A percentile compares a stretch with the other conserved stretches of the same genome.
Conservation (phyloP, 1,139 yeast genomes). For the Zhuliangozyma blackwelliae region DNA sequence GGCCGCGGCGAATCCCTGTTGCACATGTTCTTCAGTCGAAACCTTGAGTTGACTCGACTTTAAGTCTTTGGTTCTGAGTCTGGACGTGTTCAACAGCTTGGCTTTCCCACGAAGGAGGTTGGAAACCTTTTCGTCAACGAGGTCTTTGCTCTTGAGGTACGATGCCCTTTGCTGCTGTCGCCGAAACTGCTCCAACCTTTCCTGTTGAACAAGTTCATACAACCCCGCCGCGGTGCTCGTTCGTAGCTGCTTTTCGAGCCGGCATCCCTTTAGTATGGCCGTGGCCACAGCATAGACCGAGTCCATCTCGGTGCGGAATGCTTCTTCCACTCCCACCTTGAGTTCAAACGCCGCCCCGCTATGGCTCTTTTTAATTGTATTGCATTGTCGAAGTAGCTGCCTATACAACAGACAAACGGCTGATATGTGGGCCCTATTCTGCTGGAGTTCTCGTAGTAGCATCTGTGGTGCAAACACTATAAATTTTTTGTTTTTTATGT, state of each 20-base stretch:
- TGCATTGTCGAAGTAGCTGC: slow-evolving; percentile 15
- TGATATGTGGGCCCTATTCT: slow-evolving; percentile 3
- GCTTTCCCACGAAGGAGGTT: slow-evolving; percentile 7
- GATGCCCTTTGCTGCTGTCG: slow-evolving; percentile 4
- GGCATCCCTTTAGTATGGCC: too few species aligned
- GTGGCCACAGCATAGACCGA: too few species aligned
- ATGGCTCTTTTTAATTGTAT: slow-evolving; percentile 3
- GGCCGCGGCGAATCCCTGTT: too few species aligned
- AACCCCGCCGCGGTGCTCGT: too few species aligned
- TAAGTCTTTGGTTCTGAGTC: background rate
- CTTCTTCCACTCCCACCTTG: slow-evolving; percentile 2
- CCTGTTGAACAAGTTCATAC: background rate
- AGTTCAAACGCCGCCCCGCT: background rate
- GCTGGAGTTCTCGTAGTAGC: slow-evolving; percentile 1
- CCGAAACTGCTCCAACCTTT: slow-evolving; percentile 1
- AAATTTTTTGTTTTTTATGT: too few species aligned
- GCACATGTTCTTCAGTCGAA: too few species aligned
- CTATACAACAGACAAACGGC: slow-evolving; percentile 15
- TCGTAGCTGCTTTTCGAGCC: too few species aligned
- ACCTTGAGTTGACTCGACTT: too few species aligned
- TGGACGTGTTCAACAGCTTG: slow-evolving; percentile 1
- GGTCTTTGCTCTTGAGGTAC: slow-evolving; percentile 2
- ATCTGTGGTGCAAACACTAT: background rate
- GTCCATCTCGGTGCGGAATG: background rate
- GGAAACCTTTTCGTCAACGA: slow-evolving; percentile 1